phyloP scores from a whole-genome alignment of 352 stramenopile species.

The Phytophthora sp. region DNA sequence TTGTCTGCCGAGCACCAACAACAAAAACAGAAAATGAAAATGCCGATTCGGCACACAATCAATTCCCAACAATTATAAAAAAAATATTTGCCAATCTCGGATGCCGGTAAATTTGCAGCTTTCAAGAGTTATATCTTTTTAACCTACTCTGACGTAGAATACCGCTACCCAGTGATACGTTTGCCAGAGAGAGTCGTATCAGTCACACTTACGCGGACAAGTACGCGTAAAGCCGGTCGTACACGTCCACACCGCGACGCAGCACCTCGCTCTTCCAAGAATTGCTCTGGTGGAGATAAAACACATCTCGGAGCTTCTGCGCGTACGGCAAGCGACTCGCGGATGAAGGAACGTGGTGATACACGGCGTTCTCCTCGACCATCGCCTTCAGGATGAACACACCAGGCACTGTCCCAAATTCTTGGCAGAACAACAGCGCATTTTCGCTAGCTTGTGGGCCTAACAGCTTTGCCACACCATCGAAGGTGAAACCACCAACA shows the following conservation, averaged over 20 bases:
- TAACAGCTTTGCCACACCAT: slow-evolving; percentile 47
- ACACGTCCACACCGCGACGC: slow-evolving; percentile 54
- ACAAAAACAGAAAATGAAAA: no score
- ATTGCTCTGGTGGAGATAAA: slow-evolving; percentile 77
- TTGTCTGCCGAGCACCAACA: no score
- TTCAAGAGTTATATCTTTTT: no score
- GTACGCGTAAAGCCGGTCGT: slow-evolving; percentile 45
- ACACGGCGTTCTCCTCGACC: slow-evolving; percentile 69
- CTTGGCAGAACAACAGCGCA: slow-evolving; percentile 56
- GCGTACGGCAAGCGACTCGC: slow-evolving; percentile 59
- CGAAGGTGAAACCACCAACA: slow-evolving; percentile 48
- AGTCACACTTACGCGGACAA: slow-evolving; percentile 18
- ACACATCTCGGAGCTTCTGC: slow-evolving; percentile 71
- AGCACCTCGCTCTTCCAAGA: slow-evolving; percentile 69
- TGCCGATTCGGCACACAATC: no score
- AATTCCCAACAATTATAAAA: no score
- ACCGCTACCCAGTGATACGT: no score
- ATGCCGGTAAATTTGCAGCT: no score
- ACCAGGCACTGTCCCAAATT: slow-evolving; percentile 73
- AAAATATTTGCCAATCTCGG: no score
- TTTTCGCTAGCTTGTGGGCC: slow-evolving; percentile 25
- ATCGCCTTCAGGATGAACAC: slow-evolving; percentile 67
- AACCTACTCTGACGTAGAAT: no score
- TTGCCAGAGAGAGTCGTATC: neutral
- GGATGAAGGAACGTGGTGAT: slow-evolving; percentile 44